A percentile compares a stretch with the other conserved stretches of the same genome.
phyloP scores from a whole-genome alignment of 768 basidiomycete species.

The Panus rudis region DNA sequence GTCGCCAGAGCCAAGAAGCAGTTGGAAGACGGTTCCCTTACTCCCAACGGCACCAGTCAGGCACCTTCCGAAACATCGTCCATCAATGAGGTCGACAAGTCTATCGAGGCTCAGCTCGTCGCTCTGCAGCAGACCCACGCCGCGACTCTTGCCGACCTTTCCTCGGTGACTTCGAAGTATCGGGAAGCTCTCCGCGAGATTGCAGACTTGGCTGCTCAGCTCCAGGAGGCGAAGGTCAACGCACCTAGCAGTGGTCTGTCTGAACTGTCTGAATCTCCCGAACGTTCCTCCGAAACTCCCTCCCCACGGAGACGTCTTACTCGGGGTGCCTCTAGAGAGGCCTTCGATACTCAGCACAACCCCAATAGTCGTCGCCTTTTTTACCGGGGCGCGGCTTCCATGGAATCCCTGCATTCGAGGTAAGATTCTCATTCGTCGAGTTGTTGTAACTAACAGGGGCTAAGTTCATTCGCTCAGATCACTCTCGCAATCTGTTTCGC shows the following conservation, averaged over 20 bases:
- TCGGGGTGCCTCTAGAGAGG: conserved; percentile 42
- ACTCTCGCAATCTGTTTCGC: conserved; percentile 89
- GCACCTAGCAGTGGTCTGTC: conserved; percentile 22
- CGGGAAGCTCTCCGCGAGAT: conserved; percentile 87
- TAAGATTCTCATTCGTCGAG: conserved; percentile 22
- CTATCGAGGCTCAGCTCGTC: conserved; percentile 55
- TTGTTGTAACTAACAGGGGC: conserved; percentile 8
- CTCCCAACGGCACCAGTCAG: conserved; percentile 12
- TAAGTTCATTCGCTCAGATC: conserved; percentile 44
- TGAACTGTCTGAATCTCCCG: conserved; percentile 31
- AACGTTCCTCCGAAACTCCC: conserved; percentile 38
- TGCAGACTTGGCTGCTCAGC: conserved; percentile 86
- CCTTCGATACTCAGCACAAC: conserved; percentile 40
- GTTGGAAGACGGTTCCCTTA: conserved; percentile 43
- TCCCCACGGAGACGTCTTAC: conserved; percentile 46
- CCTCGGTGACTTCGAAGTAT: conserved; percentile 75
- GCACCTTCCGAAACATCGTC: conserved; percentile 15
- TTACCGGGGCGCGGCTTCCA: conserved; percentile 83
- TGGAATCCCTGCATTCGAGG: conserved; percentile 87
- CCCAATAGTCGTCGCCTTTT: conserved; percentile 61
- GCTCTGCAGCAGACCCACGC: conserved; percentile 78
- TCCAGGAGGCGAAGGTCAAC: conserved; percentile 76
- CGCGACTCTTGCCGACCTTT: conserved; percentile 72
- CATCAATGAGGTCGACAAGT: conserved; percentile 26
- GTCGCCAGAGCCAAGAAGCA: conserved; percentile 64